Base-by-base conservation (phyloP, 805 yeast species). In the Lachancea nothofagi region DNA sequence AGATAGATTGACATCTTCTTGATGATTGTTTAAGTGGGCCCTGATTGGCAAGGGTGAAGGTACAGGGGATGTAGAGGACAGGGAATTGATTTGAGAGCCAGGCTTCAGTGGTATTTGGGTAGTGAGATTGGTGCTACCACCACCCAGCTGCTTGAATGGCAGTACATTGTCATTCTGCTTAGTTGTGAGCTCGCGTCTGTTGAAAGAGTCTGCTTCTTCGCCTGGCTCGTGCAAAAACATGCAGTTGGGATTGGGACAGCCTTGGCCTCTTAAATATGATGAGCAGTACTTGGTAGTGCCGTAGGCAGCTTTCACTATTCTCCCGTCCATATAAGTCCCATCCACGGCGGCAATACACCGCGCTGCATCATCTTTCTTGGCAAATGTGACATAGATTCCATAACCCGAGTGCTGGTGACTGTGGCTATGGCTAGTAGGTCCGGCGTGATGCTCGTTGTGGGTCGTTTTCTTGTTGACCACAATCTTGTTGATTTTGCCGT, bases 161-260 rank as follows among this genome's bases (percentile, higher is more conserved):
- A 29, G 29, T 7, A 32, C 21, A 15, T 43, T 45, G 10, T 42
- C 35, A 44, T 55, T 60, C 48, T 65, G 65, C 45, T 60, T 42
- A 43, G 54, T 50, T 35, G 60, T 61, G 35, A 62, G 52, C 51
- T 68, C 73, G 36, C 59, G 54, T 62, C 96, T 79, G 20, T 95
- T 86, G 65, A 85, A 90, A 8, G 95, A 83, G 55, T 93, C 98
- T 2, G 97, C 97, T 62, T 93, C 98, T 69, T 93, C 99, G 43
- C 99, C 98, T 5, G 98, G 98, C 64, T 93, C 98, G 62, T 93
- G 99, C 54, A 93, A 72, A 56, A 93, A 93, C 98, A 93, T 93
- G 72, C 99, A 93, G 57, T 88, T 87, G 46, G 97, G 97, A 64
- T 93, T 93, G 44, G 96, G 98, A 66, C 99, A 93, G 7, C 93